phyloP scores from a whole-genome alignment of 345 rosid species.

The Hibiscus trionum region DNA sequence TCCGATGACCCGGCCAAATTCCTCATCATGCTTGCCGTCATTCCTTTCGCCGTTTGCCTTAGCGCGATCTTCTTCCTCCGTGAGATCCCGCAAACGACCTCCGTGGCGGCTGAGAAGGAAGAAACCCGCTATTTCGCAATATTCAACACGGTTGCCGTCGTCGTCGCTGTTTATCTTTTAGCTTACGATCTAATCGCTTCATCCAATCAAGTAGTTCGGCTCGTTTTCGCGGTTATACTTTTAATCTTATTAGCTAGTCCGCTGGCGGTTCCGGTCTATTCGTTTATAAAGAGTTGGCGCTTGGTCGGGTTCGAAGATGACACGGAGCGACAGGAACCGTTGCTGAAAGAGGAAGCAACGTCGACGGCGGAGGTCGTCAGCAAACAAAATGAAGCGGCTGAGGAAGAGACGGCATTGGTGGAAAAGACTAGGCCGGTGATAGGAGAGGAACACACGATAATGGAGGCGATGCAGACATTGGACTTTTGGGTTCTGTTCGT shows the following conservation, averaged over 20 bases:
- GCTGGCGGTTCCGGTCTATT: slow-evolving; percentile 43
- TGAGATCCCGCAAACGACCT: slow-evolving; percentile 48
- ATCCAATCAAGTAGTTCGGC: slow-evolving; percentile 29
- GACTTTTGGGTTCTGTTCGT: slow-evolving; percentile 85
- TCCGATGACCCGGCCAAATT: slow-evolving; percentile 49
- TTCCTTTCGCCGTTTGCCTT: slow-evolving; percentile 74
- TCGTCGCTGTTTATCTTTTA: slow-evolving; percentile 66
- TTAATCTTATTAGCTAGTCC: slow-evolving; percentile 55
- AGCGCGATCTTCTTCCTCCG: slow-evolving; percentile 74
- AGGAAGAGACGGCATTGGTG: background rate
- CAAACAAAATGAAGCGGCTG: background rate
- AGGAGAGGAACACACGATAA: slow-evolving; percentile 86
- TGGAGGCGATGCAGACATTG: slow-evolving; percentile 52
- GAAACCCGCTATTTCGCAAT: slow-evolving; percentile 55
- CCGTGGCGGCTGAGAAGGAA: slow-evolving; percentile 41
- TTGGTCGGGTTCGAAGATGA: slow-evolving; percentile 18
- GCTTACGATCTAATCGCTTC: slow-evolving; percentile 50
- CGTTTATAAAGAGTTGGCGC: slow-evolving; percentile 29
- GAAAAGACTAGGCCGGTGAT: slow-evolving; percentile 39
- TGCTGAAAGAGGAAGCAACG: slow-evolving; percentile 26
- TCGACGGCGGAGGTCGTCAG: background rate
- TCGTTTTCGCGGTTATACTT: slow-evolving; percentile 29
- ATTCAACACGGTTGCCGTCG: slow-evolving; percentile 55
- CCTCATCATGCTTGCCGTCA: slow-evolving; percentile 53
- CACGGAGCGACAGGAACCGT: slow-evolving; percentile 43